These are phyloP conservation scores for Pestalotiopsis sp. DNA, from an alignment of 2,329 filamentous ascomycete species.

Conservation along the genomic window DNA sequence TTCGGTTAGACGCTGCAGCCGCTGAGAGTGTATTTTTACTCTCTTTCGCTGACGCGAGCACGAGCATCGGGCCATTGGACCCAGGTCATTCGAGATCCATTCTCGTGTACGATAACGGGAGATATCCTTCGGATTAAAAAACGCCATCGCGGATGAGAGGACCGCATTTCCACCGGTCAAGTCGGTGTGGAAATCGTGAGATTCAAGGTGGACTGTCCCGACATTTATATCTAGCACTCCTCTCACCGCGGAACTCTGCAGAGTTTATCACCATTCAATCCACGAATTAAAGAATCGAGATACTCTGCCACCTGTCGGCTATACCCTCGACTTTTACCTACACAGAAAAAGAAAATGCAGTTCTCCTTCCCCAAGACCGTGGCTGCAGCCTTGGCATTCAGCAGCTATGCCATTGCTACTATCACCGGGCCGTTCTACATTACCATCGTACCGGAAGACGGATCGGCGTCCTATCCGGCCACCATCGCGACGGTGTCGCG, in stretches of 20 bases:
- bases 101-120: background rate
- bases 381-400: constrained; percentile 1
- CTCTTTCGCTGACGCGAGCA: background rate
- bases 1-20: background rate
- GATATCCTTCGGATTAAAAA: background rate
- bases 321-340: background rate
- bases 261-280: background rate
- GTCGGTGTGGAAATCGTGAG: background rate
- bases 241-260: background rate
- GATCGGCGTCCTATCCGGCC: constrained; percentile 1
- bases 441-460: constrained; percentile 9
- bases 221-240: background rate
- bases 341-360: background rate
- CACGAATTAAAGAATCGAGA: background rate
- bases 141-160: constrained; percentile 3
- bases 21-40: background rate
- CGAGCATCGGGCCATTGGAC: background rate
- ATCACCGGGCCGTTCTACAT: constrained; percentile 9
- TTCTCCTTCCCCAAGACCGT: background rate
- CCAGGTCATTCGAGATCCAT: background rate
- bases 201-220: background rate
- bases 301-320: background rate
- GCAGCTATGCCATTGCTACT: background rate
- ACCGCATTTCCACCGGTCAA: constrained; percentile 6
- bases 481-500: constrained; percentile 8